Evolutionary conservation across 1,284 basidiomycete species (phyloP).

Genomic region (Malassezia restricta): DNA sequence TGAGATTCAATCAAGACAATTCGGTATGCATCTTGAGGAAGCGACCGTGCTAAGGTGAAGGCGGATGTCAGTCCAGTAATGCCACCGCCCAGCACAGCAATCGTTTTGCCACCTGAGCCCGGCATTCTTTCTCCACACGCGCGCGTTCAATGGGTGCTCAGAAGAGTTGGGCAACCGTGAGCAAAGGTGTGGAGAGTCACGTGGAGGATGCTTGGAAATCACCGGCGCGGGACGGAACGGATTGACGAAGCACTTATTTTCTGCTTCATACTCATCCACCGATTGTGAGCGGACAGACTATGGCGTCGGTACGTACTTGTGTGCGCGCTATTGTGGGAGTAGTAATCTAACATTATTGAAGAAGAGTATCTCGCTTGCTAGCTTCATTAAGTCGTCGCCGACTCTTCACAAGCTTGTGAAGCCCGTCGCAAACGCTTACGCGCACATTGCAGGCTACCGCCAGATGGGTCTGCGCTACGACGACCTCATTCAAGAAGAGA

Average conservation of each 20-base stretch:
- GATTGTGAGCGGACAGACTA: constrained; percentile 5
- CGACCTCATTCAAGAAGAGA: constrained; percentile 84
- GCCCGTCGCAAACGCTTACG: constrained; percentile 75
- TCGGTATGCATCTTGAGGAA: constrained; percentile 49
- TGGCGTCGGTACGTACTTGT: constrained; percentile 14
- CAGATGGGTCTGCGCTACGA: constrained; percentile 85
- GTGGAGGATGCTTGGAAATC: constrained; percentile 13
- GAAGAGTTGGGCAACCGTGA: neutral
- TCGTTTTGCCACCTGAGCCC: constrained; percentile 9
- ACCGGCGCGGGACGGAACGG: constrained; percentile 16
- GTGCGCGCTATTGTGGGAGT: neutral
- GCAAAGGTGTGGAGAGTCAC: constrained; percentile 7
- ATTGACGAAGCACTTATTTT: constrained; percentile 11
- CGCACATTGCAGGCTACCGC: constrained; percentile 69
- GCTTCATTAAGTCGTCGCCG: constrained; percentile 61
- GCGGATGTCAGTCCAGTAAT: constrained; percentile 70
- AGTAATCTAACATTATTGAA: neutral
- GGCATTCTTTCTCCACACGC: neutral
- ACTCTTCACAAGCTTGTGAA: constrained; percentile 59
- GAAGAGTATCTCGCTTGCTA: constrained; percentile 62
- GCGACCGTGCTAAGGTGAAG: constrained; percentile 60
- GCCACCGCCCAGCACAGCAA: constrained; percentile 65
- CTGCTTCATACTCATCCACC: constrained; percentile 1
- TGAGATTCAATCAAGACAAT: constrained; percentile 63
- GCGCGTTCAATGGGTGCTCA: neutral